These are phyloP conservation scores for Smallanthus sonchifolius DNA, from an alignment of 129 eudicot species.

Conservation along the genomic window DNA sequence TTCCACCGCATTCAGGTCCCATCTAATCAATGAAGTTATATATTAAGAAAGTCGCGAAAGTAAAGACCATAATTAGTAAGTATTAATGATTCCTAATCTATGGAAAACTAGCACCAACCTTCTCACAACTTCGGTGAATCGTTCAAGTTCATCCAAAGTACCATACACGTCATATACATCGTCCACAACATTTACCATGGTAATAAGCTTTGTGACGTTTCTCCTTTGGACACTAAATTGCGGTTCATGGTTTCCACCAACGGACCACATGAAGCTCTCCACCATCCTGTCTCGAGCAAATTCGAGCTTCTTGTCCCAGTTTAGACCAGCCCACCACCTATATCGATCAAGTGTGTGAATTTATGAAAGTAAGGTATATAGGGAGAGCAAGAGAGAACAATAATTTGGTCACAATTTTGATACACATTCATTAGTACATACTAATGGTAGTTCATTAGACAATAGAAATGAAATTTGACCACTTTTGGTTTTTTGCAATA, in stretches of 20 bases:
- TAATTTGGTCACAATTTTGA: neutral
- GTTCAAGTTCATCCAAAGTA: slow-evolving; percentile 36
- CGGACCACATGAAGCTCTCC: slow-evolving; percentile 26
- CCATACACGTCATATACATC: slow-evolving; percentile 39
- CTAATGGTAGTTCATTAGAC: neutral
- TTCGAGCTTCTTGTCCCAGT: slow-evolving; percentile 20
- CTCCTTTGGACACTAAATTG: slow-evolving; percentile 18
- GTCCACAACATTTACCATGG: slow-evolving; percentile 13
- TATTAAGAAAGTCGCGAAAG: neutral
- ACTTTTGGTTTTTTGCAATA: neutral
- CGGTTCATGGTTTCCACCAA: slow-evolving; percentile 18
- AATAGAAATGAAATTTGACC: neutral
- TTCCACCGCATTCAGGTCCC: slow-evolving; percentile 51
- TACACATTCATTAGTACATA: neutral
- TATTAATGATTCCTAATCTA: neutral
- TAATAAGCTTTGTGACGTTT: slow-evolving; percentile 16
- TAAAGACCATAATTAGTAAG: neutral
- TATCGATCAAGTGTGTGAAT: neutral
- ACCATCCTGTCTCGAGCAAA: slow-evolving; percentile 44
- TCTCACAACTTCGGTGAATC: slow-evolving; percentile 30
- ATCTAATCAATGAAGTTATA: slow-evolving; percentile 21
- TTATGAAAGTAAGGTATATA: neutral
- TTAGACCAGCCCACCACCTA: slow-evolving; percentile 42
- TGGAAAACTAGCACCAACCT: slow-evolving; percentile 24
- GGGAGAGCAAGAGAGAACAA: neutral